Percentiles rank a stretch among this genome's conserved stretches.
Evolutionary conservation across 2,329 filamentous ascomycete genomes (phyloP).

Genomic region (Sclerotinia nivalis): DNA sequence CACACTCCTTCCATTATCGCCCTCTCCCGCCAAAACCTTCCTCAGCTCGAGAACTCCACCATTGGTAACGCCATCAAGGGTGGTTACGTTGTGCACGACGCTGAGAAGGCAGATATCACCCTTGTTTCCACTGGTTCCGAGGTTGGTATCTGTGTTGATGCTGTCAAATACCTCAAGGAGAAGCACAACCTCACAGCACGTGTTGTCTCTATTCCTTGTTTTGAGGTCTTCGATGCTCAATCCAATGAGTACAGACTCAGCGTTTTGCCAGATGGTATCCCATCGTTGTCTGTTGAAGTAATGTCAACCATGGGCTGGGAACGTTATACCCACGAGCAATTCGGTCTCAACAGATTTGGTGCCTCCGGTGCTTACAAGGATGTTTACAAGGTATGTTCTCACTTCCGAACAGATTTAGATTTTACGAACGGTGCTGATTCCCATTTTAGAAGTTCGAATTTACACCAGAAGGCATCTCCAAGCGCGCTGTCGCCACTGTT

Average conservation of each 20-base stretch:
- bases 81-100: constrained; percentile 87
- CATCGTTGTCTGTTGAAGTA: constrained; percentile 89
- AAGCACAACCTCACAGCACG: constrained; percentile 85
- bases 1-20: constrained; percentile 91
- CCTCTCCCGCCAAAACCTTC: constrained; percentile 95
- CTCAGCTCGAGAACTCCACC: constrained; percentile 91
- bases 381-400: constrained; percentile 76
- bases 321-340: constrained; percentile 99
- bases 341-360: constrained; percentile 98
- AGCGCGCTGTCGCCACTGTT: constrained; percentile 88
- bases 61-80: constrained; percentile 91
- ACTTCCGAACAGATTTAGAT: not conserved
- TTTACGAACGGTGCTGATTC: constrained; percentile 44
- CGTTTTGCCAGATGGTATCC: constrained; percentile 91
- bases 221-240: constrained; percentile 95
- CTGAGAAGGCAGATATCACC: constrained; percentile 80
- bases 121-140: constrained; percentile 95
- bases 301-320: constrained; percentile 99
- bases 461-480: constrained; percentile 93
- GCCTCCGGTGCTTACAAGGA: constrained; percentile 96
- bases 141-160: constrained; percentile 89
- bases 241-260: constrained; percentile 91
- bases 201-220: constrained; percentile 94
- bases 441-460: constrained; percentile 90
- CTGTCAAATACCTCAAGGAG: constrained; percentile 86